A percentile compares a stretch with the other conserved stretches of the same genome.
These are phyloP conservation scores for Stachybotrys chartarum DNA, from an alignment of 2,329 filamentous ascomycete species.

Conservation along the genomic window DNA sequence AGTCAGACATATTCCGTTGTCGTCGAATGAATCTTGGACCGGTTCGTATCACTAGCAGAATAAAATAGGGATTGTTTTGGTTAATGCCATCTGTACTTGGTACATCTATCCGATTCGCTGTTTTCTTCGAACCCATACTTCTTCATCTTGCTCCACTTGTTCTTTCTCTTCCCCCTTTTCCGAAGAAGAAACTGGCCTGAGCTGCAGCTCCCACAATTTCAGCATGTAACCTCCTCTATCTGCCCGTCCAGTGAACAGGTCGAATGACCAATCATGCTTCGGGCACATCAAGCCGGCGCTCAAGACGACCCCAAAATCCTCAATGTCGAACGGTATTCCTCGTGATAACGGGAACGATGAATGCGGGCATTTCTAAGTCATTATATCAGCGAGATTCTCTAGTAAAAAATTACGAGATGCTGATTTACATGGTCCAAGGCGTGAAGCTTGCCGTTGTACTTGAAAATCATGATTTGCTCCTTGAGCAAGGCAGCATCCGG, in stretches of 20 bases:
- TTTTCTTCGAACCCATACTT: neutral
- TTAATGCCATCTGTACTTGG: neutral
- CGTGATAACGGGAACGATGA: slow-evolving; percentile 58
- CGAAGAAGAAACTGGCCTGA: slow-evolving; percentile 23
- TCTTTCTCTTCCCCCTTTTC: neutral
- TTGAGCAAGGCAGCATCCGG: slow-evolving; percentile 28
- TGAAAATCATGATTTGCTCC: slow-evolving; percentile 60
- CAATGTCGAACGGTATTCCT: slow-evolving; percentile 60
- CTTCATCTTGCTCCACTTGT: neutral
- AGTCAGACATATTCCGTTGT: too few species aligned
- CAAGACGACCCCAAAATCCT: slow-evolving; percentile 60
- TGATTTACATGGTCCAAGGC: slow-evolving; percentile 59
- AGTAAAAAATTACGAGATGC: neutral
- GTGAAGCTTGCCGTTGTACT: slow-evolving; percentile 56
- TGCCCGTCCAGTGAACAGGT: slow-evolving; percentile 53
- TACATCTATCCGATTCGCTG: neutral
- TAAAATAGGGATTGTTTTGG: too few species aligned
- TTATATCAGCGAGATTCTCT: neutral
- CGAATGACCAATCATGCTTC: slow-evolving; percentile 67
- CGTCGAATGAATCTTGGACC: too few species aligned
- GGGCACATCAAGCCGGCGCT: slow-evolving; percentile 59
- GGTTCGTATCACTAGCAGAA: too few species aligned
- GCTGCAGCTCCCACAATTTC: slow-evolving; percentile 56
- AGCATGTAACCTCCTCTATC: slow-evolving; percentile 58
- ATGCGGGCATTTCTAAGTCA: slow-evolving; percentile 55